These are phyloP conservation scores for Coemansia sp. DNA, from an alignment of 192 early-diverging fungal species.

Conservation along the genomic window DNA sequence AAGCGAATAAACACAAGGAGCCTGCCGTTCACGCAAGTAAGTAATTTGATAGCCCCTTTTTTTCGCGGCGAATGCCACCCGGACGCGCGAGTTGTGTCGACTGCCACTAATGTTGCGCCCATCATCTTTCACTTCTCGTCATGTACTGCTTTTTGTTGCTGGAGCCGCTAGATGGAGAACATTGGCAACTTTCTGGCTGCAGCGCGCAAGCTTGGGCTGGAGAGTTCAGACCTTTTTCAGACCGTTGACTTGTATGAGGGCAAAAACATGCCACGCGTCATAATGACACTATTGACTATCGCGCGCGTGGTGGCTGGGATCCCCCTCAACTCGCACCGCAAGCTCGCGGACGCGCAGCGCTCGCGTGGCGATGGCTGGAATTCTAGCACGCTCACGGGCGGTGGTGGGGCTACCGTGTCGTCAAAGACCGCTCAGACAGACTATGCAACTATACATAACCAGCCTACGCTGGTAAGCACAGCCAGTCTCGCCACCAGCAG, in stretches of 20 bases:
- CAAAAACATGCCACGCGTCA: conserved; percentile 72
- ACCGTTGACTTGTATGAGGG: conserved; percentile 79
- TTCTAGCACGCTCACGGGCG: conserved; percentile 32
- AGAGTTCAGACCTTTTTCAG: conserved; percentile 73
- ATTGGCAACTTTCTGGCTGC: conserved; percentile 72
- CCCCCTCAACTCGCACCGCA: conserved; percentile 45
- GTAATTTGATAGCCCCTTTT: neutral
- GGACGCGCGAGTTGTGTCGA: neutral
- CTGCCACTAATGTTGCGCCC: neutral
- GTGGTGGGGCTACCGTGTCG: conserved; percentile 5
- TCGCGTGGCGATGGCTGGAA: conserved; percentile 42
- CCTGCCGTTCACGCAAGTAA: conserved; percentile 69
- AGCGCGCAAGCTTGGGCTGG: conserved; percentile 68
- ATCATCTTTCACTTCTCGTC: neutral
- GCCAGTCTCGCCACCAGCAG: neutral
- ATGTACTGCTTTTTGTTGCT: neutral
- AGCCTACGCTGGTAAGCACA: conserved; percentile 32
- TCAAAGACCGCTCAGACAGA: conserved; percentile 8
- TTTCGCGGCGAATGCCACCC: neutral
- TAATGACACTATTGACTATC: conserved; percentile 71
- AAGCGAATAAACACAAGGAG: conserved; percentile 67
- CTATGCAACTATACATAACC: conserved; percentile 24
- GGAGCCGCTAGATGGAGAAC: conserved; percentile 72
- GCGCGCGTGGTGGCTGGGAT: conserved; percentile 59
- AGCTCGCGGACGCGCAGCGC: conserved; percentile 29